Evolutionary conservation across 139 green algal genomes (phyloP), one percentile per base, ranked within the genome.

Genomic region (Chlorella sp.): DNA sequence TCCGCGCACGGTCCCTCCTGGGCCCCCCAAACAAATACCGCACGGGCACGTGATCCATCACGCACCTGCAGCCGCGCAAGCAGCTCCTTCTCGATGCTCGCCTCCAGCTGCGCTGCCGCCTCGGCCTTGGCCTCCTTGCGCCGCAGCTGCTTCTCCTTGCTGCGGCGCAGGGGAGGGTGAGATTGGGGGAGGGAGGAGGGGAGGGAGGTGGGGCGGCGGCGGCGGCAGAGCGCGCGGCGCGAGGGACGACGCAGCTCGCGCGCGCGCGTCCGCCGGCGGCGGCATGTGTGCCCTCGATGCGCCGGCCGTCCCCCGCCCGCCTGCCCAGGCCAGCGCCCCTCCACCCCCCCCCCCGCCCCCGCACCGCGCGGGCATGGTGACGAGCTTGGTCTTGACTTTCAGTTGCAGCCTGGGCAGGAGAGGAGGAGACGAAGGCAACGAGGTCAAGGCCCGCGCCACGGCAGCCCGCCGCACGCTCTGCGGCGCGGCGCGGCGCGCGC

Each of bases 61-160:
- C 31, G 42, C 66, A 73, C 66, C 66, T 73, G 62, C 71, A 99
- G 80, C 40, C 96, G 86, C 62, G 95, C 88, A 35, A 99, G 88
- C 78, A 99, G 92, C 86, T 98, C 94, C 51, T 71, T 75, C 84
- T 98, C 94, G 67, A 98, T 98, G 29, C 84, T 74, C 62, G 77
- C 87, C 48, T 99, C 94, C 64, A 99, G 81, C 55, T 94, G 83
- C 3, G 96, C 95, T 9, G 94, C 96, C 42, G 85, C 81, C 87
- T 98, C 86, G 11, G 96, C 96, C 80, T 97, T 98, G 31, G 89
- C 90, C 81, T 99, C 96, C 8, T 85, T 87, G 35, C 90, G 83
- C 59, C 77, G 75, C 81, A 97, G 88, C 74, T 84, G 81, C 85
- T 97, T 96, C 82, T 95, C 86, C 66, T 88, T 86, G 45, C 84